Evolutionary conservation across 108 stramenopile genomes (phyloP).

Genomic region (Craspedostauros australis): DNA sequence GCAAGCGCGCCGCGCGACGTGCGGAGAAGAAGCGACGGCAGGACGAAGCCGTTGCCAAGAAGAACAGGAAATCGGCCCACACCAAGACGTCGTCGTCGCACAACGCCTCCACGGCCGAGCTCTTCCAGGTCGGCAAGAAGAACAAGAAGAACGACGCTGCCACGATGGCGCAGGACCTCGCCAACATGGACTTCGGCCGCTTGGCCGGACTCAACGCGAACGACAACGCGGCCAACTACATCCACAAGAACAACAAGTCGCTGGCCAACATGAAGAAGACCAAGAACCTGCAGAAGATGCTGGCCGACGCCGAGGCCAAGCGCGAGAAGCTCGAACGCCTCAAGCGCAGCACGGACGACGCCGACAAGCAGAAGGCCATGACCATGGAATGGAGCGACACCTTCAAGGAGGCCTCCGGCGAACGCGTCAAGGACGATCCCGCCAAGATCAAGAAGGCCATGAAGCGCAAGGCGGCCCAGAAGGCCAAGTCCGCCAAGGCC

Average conservation of each 20-base stretch:
- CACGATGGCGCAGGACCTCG: constrained; percentile 60
- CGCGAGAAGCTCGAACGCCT: constrained; percentile 62
- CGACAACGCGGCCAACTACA: constrained; percentile 21
- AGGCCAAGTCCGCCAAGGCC: constrained; percentile 70
- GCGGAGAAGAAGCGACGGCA: constrained; percentile 68
- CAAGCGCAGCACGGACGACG: constrained; percentile 52
- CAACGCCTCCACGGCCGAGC: constrained; percentile 25
- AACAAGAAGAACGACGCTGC: constrained; percentile 15
- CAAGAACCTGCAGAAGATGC: constrained; percentile 74
- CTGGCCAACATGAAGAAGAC: constrained; percentile 60
- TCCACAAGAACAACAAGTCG: constrained; percentile 52
- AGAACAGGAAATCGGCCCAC: constrained; percentile 23
- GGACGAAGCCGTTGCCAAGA: constrained; percentile 52
- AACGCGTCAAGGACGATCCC: constrained; percentile 78
- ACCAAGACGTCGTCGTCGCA: too few relatives aligned
- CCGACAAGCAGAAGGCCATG: constrained; percentile 64
- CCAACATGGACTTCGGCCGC: constrained; percentile 68
- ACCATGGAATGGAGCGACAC: constrained; percentile 77
- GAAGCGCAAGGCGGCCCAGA: constrained; percentile 82
- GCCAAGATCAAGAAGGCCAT: constrained; percentile 74
- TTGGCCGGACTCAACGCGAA: constrained; percentile 64
- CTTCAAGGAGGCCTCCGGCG: constrained; percentile 56
- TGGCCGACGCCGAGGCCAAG: constrained; percentile 84
- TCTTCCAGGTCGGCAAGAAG: constrained; percentile 20
- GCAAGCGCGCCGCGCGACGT: constrained; percentile 82